Conservation (phyloP, 2,329 filamentous ascomycete genomes). For the Elsinoe batatas region DNA sequence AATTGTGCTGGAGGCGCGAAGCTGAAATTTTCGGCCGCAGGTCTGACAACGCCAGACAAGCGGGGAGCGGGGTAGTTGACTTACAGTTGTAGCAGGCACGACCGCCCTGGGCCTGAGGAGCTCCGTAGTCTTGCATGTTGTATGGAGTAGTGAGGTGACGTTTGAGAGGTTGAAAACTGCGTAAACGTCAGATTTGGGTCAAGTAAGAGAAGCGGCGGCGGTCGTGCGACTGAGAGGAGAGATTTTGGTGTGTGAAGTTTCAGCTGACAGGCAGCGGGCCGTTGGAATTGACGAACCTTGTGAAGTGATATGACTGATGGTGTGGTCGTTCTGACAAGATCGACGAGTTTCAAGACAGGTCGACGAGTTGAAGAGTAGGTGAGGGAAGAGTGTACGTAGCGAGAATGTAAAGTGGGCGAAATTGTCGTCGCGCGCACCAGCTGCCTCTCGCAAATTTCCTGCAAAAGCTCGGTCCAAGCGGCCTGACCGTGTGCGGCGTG, state of each 20-base stretch:
- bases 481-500: background rate
- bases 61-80: conserved; percentile 22
- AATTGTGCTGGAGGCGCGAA: background rate
- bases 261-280: background rate
- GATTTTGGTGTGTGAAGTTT: background rate
- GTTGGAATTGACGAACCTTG: conserved; percentile 2
- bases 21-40: background rate
- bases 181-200: background rate
- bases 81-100: conserved; percentile 52
- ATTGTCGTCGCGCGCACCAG: conserved; percentile 3
- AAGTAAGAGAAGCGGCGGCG: background rate
- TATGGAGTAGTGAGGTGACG: background rate
- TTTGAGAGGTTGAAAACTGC: background rate
- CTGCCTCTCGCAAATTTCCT: conserved; percentile 2
- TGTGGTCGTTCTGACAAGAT: no score
- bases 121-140: conserved; percentile 39
- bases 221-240: background rate
- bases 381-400: background rate
- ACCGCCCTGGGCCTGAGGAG: conserved; percentile 28
- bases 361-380: background rate
- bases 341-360: no score
- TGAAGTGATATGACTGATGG: no score
- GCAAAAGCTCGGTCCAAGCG: conserved; percentile 5
- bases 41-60: background rate
- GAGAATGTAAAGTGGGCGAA: background rate